Evolutionary conservation across 768 basidiomycete genomes (phyloP).

Genomic region (Auriculariales sp.): DNA sequence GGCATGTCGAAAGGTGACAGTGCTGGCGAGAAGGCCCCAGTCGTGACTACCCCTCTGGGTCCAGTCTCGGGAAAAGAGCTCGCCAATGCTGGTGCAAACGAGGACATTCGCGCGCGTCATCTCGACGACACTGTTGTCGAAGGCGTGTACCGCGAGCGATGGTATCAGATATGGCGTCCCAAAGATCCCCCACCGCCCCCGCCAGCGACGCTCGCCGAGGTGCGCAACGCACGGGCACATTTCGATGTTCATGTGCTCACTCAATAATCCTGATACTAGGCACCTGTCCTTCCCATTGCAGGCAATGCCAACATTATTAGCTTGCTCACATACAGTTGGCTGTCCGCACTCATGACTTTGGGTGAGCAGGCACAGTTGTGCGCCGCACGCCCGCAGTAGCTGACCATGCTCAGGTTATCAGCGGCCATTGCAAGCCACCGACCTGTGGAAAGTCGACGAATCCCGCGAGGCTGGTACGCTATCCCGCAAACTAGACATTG

Average conservation of each 20-base stretch:
- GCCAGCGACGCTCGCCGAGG: slow-evolving; percentile 35
- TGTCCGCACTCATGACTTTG: slow-evolving; percentile 24
- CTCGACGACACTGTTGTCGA: background rate
- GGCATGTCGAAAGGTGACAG: too few species aligned
- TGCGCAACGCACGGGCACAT: slow-evolving; percentile 24
- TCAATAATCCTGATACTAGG: background rate
- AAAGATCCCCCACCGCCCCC: slow-evolving; percentile 42
- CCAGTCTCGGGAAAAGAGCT: too few species aligned
- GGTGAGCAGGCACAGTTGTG: slow-evolving; percentile 15
- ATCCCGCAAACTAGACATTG: slow-evolving; percentile 36
- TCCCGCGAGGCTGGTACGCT: slow-evolving; percentile 34
- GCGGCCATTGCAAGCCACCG: slow-evolving; percentile 57
- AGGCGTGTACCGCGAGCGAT: background rate
- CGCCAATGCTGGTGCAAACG: too few species aligned
- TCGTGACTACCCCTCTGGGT: too few species aligned
- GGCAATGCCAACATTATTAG: slow-evolving; percentile 45
- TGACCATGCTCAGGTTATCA: slow-evolving; percentile 44
- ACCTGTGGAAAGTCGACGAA: slow-evolving; percentile 54
- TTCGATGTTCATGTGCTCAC: background rate
- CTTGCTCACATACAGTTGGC: slow-evolving; percentile 50
- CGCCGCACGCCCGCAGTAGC: slow-evolving; percentile 1
- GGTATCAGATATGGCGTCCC: slow-evolving; percentile 35
- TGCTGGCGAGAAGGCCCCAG: too few species aligned
- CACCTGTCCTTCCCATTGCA: slow-evolving; percentile 32
- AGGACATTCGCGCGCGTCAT: background rate